Conservation (phyloP, 1,139 yeast genomes). For the Yamadazyma taylorii region DNA sequence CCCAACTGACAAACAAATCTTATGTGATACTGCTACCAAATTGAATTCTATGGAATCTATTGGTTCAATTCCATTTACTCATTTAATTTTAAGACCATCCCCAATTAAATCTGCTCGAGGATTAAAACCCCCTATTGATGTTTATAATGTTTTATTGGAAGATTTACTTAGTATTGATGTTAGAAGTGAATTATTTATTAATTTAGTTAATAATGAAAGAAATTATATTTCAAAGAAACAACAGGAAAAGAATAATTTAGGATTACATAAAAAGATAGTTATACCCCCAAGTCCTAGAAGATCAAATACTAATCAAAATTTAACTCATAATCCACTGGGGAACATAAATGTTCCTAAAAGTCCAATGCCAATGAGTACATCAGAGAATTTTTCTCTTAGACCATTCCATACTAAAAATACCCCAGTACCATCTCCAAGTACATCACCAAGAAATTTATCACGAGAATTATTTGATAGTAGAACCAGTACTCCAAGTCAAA, state of each 20-base stretch:
- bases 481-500: constrained; percentile 3
- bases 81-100: constrained; percentile 44
- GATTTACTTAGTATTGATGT: constrained; percentile 30
- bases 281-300: constrained; percentile 18
- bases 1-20: constrained; percentile 11
- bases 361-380: constrained; percentile 12
- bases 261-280: constrained; percentile 26
- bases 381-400: constrained; percentile 39
- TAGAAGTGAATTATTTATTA: constrained; percentile 26
- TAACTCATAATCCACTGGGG: neutral
- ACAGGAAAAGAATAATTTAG: constrained; percentile 27
- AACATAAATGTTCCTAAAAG: constrained; percentile 8
- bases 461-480: constrained; percentile 13
- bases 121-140: constrained; percentile 40
- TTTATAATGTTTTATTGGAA: constrained; percentile 26
- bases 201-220: constrained; percentile 32
- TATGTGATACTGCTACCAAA: constrained; percentile 15
- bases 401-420: constrained; percentile 46
- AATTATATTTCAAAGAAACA: constrained; percentile 30
- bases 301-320: constrained; percentile 4
- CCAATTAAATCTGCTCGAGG: constrained; percentile 37
- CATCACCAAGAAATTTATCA: constrained; percentile 36
- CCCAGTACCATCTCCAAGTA: constrained; percentile 42
- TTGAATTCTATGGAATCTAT: constrained; percentile 40
- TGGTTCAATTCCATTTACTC: constrained; percentile 44